phyloP scores from a whole-genome alignment of 208 protist genomes.

The Trypanosoma platydactyli region DNA sequence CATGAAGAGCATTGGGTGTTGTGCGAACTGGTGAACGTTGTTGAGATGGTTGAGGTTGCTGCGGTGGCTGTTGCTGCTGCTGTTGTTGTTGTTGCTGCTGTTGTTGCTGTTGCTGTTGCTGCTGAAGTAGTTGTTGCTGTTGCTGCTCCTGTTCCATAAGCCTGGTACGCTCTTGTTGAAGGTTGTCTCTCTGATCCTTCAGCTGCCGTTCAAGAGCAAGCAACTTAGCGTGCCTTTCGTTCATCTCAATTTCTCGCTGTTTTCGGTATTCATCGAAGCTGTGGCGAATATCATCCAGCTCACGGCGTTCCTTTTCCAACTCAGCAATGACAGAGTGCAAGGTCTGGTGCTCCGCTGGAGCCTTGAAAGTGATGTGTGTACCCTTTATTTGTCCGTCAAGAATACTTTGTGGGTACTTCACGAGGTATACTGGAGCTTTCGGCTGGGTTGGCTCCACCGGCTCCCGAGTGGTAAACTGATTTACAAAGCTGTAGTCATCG shows the following conservation, averaged over 20 bases:
- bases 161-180: conserved; percentile 39
- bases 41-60: no score
- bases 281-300: conserved; percentile 47
- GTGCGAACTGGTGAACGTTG: not conserved
- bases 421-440: conserved; percentile 42
- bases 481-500: conserved; percentile 71
- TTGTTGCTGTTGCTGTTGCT: conserved; percentile 36
- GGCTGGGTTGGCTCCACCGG: conserved; percentile 15
- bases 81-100: conserved; percentile 41
- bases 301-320: conserved; percentile 41
- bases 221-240: conserved; percentile 40
- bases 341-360: conserved; percentile 41
- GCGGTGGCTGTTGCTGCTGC: conserved; percentile 33
- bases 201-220: conserved; percentile 36
- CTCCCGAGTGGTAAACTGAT: conserved; percentile 35
- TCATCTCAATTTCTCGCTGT: conserved; percentile 47
- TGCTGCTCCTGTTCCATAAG: conserved; percentile 51
- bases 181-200: conserved; percentile 31
- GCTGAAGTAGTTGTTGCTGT: conserved; percentile 33
- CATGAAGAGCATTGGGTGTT: conserved; percentile 3
- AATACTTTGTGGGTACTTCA: conserved; percentile 70
- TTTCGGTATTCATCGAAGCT: conserved; percentile 49
- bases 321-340: conserved; percentile 40
- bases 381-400: conserved; percentile 45
- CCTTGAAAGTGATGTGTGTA: conserved; percentile 51